phyloP scores from a whole-genome alignment of 441 rosid species.

The Mallotus repandus region DNA sequence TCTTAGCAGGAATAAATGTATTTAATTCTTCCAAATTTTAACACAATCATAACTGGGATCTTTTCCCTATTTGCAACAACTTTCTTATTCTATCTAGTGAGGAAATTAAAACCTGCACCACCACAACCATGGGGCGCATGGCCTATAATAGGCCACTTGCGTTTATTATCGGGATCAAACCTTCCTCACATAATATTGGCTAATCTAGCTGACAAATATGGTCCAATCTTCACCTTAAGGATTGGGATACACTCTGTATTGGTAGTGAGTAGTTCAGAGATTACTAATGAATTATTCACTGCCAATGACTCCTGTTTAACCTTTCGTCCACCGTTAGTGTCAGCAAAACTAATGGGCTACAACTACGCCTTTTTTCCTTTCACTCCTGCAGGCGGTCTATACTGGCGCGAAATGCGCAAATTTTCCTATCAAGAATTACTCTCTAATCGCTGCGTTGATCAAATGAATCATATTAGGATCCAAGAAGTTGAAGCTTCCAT shows the following conservation, averaged over 20 bases:
- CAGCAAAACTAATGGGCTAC: slow-evolving; percentile 20
- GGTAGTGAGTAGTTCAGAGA: slow-evolving; percentile 22
- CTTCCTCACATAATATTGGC: slow-evolving; percentile 19
- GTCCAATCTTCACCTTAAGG: slow-evolving; percentile 24
- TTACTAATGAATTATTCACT: slow-evolving; percentile 27
- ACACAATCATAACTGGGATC: background rate
- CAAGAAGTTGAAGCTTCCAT: slow-evolving; percentile 23
- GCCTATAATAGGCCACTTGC: slow-evolving; percentile 26
- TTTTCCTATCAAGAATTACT: slow-evolving; percentile 17
- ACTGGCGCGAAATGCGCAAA: slow-evolving; percentile 32
- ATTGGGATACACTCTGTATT: slow-evolving; percentile 13
- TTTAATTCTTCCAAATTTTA: background rate
- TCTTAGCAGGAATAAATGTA: background rate
- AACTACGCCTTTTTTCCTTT: slow-evolving; percentile 21
- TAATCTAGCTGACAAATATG: slow-evolving; percentile 23
- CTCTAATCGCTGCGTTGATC: slow-evolving; percentile 25
- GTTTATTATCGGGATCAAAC: slow-evolving; percentile 9
- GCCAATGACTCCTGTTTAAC: slow-evolving; percentile 22
- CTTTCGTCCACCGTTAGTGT: slow-evolving; percentile 16
- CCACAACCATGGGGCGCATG: background rate
- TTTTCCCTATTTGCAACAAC: background rate
- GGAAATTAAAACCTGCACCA: background rate
- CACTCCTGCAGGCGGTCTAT: slow-evolving; percentile 9
- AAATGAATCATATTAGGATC: slow-evolving; percentile 11
- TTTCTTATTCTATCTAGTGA: background rate